phyloP scores from a whole-genome alignment of 208 protist genomes.

The Herpetomonas muscarum region DNA sequence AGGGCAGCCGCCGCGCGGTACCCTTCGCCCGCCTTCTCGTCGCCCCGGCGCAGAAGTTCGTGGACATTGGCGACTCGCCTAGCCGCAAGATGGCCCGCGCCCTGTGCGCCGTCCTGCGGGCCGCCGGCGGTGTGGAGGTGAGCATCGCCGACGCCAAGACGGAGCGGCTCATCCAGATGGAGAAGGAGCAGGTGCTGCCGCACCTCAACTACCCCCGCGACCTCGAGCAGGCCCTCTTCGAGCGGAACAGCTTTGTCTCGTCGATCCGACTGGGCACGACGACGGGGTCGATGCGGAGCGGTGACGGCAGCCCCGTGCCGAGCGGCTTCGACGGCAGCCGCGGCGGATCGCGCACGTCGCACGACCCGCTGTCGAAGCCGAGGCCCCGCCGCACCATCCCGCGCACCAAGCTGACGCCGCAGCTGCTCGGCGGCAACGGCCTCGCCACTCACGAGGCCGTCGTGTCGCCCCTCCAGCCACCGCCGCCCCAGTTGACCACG shows the following conservation, averaged over 20 bases:
- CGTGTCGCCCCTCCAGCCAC: no score
- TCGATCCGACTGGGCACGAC: slow-evolving; percentile 21
- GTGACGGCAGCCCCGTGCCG: neutral
- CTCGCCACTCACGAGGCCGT: no score
- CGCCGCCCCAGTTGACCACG: no score
- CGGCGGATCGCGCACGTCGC: neutral
- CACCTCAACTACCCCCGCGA: slow-evolving; percentile 30
- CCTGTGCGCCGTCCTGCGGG: slow-evolving; percentile 57
- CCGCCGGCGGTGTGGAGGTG: slow-evolving; percentile 7
- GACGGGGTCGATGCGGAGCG: neutral
- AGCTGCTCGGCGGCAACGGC: no score
- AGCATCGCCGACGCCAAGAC: slow-evolving; percentile 37
- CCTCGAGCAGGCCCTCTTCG: slow-evolving; percentile 51
- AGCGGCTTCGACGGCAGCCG: neutral
- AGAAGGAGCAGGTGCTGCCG: slow-evolving; percentile 34
- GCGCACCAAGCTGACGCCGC: no score
- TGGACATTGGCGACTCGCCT: slow-evolving; percentile 56
- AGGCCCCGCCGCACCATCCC: no score
- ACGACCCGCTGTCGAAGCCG: no score
- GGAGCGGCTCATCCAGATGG: slow-evolving; percentile 50
- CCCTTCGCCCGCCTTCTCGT: slow-evolving; percentile 9
- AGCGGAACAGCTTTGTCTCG: slow-evolving; percentile 44
- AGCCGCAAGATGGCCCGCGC: slow-evolving; percentile 80
- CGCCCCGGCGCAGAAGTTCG: slow-evolving; percentile 33
- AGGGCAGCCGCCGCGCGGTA: neutral